These are phyloP conservation scores for Nothomitra cinnamomea DNA, from an alignment of 2,329 filamentous ascomycete species.

Conservation along the genomic window DNA sequence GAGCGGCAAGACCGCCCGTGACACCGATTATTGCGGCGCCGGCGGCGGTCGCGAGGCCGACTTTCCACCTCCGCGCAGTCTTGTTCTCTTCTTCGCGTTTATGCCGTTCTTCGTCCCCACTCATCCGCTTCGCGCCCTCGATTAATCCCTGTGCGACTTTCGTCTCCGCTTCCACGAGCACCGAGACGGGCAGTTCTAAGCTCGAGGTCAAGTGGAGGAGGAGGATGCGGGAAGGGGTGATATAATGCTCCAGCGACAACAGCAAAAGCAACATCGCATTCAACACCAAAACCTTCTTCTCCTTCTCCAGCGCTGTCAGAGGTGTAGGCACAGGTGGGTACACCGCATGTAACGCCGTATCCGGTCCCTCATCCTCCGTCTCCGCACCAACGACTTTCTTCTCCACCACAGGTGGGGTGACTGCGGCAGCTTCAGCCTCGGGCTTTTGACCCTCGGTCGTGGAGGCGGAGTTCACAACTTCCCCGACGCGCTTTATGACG, in stretches of 20 bases:
- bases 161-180: slow-evolving; percentile 54
- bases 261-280: slow-evolving; percentile 56
- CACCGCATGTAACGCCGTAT: slow-evolving; percentile 30
- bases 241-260: slow-evolving; percentile 63
- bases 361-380: slow-evolving; percentile 24
- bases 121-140: slow-evolving; percentile 58
- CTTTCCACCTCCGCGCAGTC: slow-evolving; percentile 54
- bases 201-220: slow-evolving; percentile 55
- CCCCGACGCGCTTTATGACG: slow-evolving; percentile 52
- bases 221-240: slow-evolving; percentile 53
- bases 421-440: slow-evolving; percentile 17
- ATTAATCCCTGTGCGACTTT: slow-evolving; percentile 60
- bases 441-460: slow-evolving; percentile 11
- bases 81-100: slow-evolving; percentile 53
- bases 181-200: slow-evolving; percentile 45
- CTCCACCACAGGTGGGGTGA: neutral
- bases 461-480: slow-evolving; percentile 34
- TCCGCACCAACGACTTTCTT: neutral
- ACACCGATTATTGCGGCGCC: slow-evolving; percentile 75
- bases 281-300: slow-evolving; percentile 49
- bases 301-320: slow-evolving; percentile 40
- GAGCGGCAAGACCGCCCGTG: slow-evolving; percentile 62
- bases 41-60: slow-evolving; percentile 73
- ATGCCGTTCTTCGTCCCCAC: slow-evolving; percentile 58
- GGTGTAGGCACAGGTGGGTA: slow-evolving; percentile 44